Evolutionary conservation across 169 alveolate genomes (phyloP), one percentile per base, ranked within the genome.

Genomic region (Cryptosporidium felis): DNA sequence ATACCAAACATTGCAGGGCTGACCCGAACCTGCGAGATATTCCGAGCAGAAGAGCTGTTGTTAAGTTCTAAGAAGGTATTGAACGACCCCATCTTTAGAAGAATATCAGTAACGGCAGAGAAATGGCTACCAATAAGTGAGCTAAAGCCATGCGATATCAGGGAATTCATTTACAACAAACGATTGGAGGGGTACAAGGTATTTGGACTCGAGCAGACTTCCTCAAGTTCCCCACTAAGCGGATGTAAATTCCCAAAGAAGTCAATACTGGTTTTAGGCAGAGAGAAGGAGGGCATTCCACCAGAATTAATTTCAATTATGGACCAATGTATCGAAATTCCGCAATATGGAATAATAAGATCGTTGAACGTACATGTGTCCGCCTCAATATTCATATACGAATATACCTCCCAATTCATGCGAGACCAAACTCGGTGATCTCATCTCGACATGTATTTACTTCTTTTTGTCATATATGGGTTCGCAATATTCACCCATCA

Each of bases 281-380:
- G 93, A 28, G 98, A 96, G 91, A 94, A 96, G 62, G 96, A 94
- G 67, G 98, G 97, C n/a, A 88, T 96, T 53, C 98, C 97, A 9
- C 90, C 94, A 21, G 92, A 93, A 40, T 89, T 94, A 51, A 81
- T 94, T 40, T 81, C 92, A 23, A 80, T 93, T n/a, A 62, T 93
- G 9, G 97, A 95, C 88, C 81, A 91, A 56, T 95, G 98, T 80
- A 85, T 94, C 21, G 97, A 94, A 74, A 95, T 95, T n/a, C 97
- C 97, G 14, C 95, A 94, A 58, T 92, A 91, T 80, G 97, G 97
- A n/a, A 80, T 94, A 56, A 92, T 94, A 0, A 89, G 97, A 46
- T 93, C 96, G n/a, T 91, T 95, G n/a, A 95, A 95, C 80, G 98
- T 95, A 34, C 98, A 95, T 80, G 98, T 94, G 28, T 91, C 97